phyloP scores from a whole-genome alignment of 1,139 yeast species.

The Debaryomyces udenii region DNA sequence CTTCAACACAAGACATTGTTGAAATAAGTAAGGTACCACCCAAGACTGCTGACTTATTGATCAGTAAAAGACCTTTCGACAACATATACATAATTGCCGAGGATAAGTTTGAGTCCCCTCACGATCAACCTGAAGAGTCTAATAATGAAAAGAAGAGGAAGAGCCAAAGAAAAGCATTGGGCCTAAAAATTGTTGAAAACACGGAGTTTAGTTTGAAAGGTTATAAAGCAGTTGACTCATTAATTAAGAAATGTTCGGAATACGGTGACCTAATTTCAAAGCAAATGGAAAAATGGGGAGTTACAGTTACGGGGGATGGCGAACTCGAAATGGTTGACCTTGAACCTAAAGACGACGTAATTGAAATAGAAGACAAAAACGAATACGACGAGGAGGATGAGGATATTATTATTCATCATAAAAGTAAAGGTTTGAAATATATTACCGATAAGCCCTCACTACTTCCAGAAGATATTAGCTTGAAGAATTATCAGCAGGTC shows the following conservation, averaged over 20 bases:
- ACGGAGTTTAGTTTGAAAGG: conserved; percentile 75
- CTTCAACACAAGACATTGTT: conserved; percentile 71
- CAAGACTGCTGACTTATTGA: conserved; percentile 63
- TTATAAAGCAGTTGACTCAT: conserved; percentile 89
- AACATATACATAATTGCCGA: conserved; percentile 60
- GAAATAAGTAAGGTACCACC: conserved; percentile 79
- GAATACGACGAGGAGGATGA: conserved; percentile 39
- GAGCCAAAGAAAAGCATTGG: conserved; percentile 59
- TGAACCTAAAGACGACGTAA: conserved; percentile 26
- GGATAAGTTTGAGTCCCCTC: conserved; percentile 45
- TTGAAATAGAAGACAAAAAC: conserved; percentile 27
- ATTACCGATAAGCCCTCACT: conserved; percentile 72
- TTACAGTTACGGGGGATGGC: conserved; percentile 64
- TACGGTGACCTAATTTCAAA: conserved; percentile 71
- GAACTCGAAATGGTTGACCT: conserved; percentile 43
- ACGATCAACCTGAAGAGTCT: conserved; percentile 23
- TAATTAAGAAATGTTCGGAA: conserved; percentile 79
- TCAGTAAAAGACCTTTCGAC: conserved; percentile 67
- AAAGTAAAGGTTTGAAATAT: conserved; percentile 42
- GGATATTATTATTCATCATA: conserved; percentile 27
- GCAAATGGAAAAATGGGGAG: conserved; percentile 88
- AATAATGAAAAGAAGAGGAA: conserved; percentile 35
- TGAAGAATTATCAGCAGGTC: conserved; percentile 90
- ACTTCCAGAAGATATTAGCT: conserved; percentile 61
- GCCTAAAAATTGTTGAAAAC: conserved; percentile 75